A percentile compares a stretch with the other conserved stretches of the same genome.
Evolutionary conservation across 208 protist species (phyloP).

Genomic region (Crithidia sp.): DNA sequence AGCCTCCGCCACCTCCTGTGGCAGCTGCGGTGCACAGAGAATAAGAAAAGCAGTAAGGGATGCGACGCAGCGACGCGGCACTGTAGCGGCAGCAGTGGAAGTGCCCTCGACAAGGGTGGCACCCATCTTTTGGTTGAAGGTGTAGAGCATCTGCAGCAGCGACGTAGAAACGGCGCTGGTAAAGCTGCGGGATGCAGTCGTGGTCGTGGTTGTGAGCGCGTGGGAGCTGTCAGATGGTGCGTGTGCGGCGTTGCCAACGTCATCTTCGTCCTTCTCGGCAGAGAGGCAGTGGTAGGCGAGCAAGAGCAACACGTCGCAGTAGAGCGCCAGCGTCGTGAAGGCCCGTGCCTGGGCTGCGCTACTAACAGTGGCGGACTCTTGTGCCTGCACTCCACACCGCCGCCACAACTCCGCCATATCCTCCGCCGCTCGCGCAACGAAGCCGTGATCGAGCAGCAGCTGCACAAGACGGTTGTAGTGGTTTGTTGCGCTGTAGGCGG

Average conservation of each 20-base stretch:
- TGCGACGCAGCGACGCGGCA: conserved; percentile 16
- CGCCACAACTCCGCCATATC: conserved; percentile 24
- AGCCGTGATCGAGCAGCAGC: conserved; percentile 22
- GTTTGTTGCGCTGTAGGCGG: background rate
- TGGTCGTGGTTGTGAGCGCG: background rate
- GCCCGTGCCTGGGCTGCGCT: too few relatives aligned
- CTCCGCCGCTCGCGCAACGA: conserved; percentile 4
- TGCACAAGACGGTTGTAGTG: conserved; percentile 13
- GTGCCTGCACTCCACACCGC: background rate
- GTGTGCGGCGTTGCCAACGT: background rate
- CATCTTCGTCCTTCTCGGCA: background rate
- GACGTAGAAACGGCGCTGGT: background rate
- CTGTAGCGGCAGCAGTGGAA: background rate
- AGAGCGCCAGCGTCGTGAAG: conserved; percentile 18
- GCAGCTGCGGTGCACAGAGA: conserved; percentile 12
- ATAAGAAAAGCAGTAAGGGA: conserved; percentile 34
- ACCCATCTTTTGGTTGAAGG: conserved; percentile 27
- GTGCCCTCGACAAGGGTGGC: background rate
- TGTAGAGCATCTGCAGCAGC: conserved; percentile 20
- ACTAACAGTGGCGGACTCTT: too few relatives aligned
- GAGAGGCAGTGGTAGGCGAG: conserved; percentile 13
- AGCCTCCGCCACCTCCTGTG: background rate
- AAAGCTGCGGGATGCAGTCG: background rate
- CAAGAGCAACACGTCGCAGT: conserved; percentile 33
- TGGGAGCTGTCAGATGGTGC: background rate